Conservation (phyloP, 192 early-diverging fungal genomes). For the Rhizophagus sp. region DNA sequence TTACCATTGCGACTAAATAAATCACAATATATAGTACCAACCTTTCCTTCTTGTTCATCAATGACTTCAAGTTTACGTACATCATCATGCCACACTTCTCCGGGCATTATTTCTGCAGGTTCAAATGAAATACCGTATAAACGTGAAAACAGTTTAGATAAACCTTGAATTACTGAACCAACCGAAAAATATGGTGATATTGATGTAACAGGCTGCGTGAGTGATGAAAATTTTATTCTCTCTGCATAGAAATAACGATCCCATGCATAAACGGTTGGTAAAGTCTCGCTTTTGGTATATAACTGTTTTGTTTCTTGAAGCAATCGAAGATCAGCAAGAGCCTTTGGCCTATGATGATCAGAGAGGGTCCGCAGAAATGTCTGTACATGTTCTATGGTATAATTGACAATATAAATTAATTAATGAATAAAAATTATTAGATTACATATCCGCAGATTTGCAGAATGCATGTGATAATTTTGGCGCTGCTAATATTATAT, state of each 20-base stretch:
- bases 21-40: constrained; percentile 96
- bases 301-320: constrained; percentile 51
- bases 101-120: constrained; percentile 63
- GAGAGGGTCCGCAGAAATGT: constrained; percentile 80
- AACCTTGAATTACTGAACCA: constrained; percentile 82
- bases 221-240: constrained; percentile 39
- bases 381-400: constrained; percentile 67
- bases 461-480: too few relatives aligned
- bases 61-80: constrained; percentile 90
- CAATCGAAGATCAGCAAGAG: constrained; percentile 48
- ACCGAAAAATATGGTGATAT: constrained; percentile 83
- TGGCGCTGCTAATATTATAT: too few relatives aligned
- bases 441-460: too few relatives aligned
- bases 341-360: constrained; percentile 56
- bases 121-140: constrained; percentile 89
- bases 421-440: background rate
- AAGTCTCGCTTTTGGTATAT: background rate
- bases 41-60: constrained; percentile 80
- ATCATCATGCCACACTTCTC: constrained; percentile 90
- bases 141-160: constrained; percentile 80
- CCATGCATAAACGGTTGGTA: constrained; percentile 69
- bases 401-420: background rate
- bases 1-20: constrained; percentile 77
- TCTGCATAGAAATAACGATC: constrained; percentile 76
- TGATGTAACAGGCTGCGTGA: constrained; percentile 42